Conservation (phyloP, 1,284 basidiomycete species). For the Cryptococcus deneoformans region DNA sequence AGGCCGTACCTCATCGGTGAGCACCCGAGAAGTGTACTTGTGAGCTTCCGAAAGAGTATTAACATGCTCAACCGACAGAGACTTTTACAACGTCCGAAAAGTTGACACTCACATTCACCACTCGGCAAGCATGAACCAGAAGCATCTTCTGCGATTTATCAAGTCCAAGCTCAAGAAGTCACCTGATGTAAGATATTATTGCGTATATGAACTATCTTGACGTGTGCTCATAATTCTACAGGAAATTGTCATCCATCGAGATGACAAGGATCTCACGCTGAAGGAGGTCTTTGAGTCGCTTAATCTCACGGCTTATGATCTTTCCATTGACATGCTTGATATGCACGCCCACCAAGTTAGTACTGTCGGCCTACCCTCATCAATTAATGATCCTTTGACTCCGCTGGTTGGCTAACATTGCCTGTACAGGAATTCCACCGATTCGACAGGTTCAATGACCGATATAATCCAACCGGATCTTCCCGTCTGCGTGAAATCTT, state of each 20-base stretch:
- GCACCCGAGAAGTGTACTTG: constrained; percentile 10
- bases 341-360: constrained; percentile 93
- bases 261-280: constrained; percentile 84
- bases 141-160: constrained; percentile 98
- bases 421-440: constrained; percentile 70
- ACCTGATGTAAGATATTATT: constrained; percentile 49
- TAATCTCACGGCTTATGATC: constrained; percentile 92
- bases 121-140: constrained; percentile 99
- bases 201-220: no score
- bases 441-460: constrained; percentile 88
- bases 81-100: constrained; percentile 98
- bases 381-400: background rate
- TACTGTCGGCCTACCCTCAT: background rate
- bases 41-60: background rate
- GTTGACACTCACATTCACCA: constrained; percentile 99
- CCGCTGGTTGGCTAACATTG: background rate
- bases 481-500: constrained; percentile 96
- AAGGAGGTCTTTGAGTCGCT: constrained; percentile 94
- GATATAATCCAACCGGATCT: constrained; percentile 63
- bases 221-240: constrained; percentile 38
- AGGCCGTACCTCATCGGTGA: constrained; percentile 74
- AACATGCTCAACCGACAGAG: constrained; percentile 54
- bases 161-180: constrained; percentile 74
- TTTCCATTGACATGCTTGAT: constrained; percentile 98
- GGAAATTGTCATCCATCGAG: constrained; percentile 96